Conservation (phyloP, 2,329 filamentous ascomycete genomes). For the Trichoderma simmonsii region DNA sequence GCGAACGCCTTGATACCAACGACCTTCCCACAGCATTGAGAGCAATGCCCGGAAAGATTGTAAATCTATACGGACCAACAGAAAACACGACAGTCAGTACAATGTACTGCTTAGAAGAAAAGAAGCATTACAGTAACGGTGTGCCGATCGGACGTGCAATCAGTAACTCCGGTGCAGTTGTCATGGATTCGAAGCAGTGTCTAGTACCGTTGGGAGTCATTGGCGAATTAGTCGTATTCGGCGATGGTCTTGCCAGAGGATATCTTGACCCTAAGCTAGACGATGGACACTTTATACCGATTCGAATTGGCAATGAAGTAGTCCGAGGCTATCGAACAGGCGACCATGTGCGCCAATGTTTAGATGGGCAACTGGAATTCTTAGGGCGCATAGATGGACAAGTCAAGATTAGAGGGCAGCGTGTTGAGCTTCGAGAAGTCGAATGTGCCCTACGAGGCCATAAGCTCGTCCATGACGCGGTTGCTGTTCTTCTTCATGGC, state of each 20-base stretch:
- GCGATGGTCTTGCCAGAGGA: background rate
- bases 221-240: background rate
- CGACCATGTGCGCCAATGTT: background rate
- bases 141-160: background rate
- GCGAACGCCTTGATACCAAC: background rate
- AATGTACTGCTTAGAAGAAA: background rate
- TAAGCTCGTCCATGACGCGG: background rate
- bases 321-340: background rate
- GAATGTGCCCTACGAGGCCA: conserved; percentile 21
- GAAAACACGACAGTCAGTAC: background rate
- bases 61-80: background rate
- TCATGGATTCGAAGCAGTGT: background rate
- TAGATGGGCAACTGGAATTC: background rate
- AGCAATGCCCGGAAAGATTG: background rate
- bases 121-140: background rate
- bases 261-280: background rate
- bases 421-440: conserved; percentile 31
- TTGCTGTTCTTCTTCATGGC: background rate
- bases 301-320: background rate
- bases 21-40: background rate
- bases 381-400: conserved; percentile 17
- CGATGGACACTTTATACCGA: background rate
- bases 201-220: background rate
- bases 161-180: background rate
- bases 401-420: conserved; percentile 32